Evolutionary conservation across 768 basidiomycete genomes (phyloP).

Genomic region (Boletales sp.): DNA sequence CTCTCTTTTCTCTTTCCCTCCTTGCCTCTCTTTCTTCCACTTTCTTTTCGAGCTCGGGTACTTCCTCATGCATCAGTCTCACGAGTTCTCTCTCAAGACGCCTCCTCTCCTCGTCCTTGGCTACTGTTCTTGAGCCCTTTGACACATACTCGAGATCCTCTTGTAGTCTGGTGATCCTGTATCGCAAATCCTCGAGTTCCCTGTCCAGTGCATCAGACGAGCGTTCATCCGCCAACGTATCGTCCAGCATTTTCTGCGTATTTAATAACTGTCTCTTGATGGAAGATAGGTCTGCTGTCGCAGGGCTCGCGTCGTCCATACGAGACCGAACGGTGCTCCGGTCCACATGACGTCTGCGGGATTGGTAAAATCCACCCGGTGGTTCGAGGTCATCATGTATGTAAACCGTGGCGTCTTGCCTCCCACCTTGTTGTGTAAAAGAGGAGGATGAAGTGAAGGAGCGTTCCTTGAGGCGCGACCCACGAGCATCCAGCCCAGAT

Average conservation of each 20-base stretch:
- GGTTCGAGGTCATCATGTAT: slow-evolving; percentile 69
- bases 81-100: slow-evolving; percentile 86
- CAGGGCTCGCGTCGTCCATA: slow-evolving; percentile 58
- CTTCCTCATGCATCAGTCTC: slow-evolving; percentile 80
- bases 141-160: slow-evolving; percentile 89
- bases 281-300: slow-evolving; percentile 70
- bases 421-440: slow-evolving; percentile 45
- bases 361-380: slow-evolving; percentile 69
- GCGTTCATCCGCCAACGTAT: slow-evolving; percentile 59
- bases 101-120: slow-evolving; percentile 83
- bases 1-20: slow-evolving; percentile 72
- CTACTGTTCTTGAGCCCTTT: slow-evolving; percentile 63
- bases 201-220: slow-evolving; percentile 92
- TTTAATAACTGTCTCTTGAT: slow-evolving; percentile 81
- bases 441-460: slow-evolving; percentile 62
- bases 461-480: slow-evolving; percentile 64
- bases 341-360: slow-evolving; percentile 80
- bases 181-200: slow-evolving; percentile 83
- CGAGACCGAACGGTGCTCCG: slow-evolving; percentile 75
- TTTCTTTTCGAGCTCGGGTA: slow-evolving; percentile 87
- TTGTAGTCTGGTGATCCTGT: slow-evolving; percentile 80
- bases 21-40: slow-evolving; percentile 76
- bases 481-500: slow-evolving; percentile 44
- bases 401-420: slow-evolving; percentile 90
- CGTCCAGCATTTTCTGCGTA: slow-evolving; percentile 78